Evolutionary conservation across 164 flowering plant genomes (phyloP).

Genomic region (Liquidambar formosana): DNA sequence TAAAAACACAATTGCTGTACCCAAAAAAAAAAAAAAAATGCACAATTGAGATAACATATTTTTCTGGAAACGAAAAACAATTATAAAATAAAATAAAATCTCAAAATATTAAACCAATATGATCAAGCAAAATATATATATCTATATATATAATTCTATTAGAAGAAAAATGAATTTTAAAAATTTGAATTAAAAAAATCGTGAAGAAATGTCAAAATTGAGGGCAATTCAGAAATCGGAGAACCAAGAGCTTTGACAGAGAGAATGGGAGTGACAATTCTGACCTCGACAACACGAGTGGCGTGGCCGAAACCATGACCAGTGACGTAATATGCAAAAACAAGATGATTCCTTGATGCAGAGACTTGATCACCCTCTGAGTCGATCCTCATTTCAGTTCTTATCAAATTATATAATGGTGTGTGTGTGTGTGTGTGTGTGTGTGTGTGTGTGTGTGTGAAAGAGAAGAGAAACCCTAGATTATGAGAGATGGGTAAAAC

Average conservation of each 20-base stretch:
- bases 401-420: too few relatives aligned
- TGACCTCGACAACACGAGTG: conserved; percentile 95
- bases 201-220: not conserved
- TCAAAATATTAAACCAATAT: too few relatives aligned
- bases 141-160: too few relatives aligned
- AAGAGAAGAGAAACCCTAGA: not conserved
- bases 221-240: not conserved
- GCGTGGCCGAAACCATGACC: conserved; percentile 99
- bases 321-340: conserved; percentile 91
- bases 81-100: too few relatives aligned
- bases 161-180: not conserved
- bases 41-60: too few relatives aligned
- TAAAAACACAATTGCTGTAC: too few relatives aligned
- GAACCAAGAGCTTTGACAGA: too few relatives aligned
- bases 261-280: not conserved
- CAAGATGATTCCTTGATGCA: conserved; percentile 49
- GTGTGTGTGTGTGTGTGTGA: too few relatives aligned
- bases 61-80: too few relatives aligned
- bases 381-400: conserved; percentile 48
- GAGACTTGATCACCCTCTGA: conserved; percentile 32
- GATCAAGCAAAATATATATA: too few relatives aligned
- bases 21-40: too few relatives aligned
- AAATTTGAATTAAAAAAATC: not conserved
- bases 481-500: not conserved
- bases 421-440: too few relatives aligned